Evolutionary conservation across 2,329 filamentous ascomycete species (phyloP).

Genomic region (Penicillium brevicompactum): DNA sequence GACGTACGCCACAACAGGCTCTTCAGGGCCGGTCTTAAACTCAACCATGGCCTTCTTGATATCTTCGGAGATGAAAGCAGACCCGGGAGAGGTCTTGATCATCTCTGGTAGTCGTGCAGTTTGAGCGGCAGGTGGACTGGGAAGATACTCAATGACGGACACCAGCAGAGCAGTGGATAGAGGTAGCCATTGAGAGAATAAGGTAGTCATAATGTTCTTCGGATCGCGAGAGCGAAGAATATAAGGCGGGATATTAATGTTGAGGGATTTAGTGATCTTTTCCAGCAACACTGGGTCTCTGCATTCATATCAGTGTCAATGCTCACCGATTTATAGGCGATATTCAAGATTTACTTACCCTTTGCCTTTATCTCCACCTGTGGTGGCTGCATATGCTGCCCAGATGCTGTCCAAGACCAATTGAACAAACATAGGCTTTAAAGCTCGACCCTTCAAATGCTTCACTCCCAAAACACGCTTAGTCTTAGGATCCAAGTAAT

Average conservation of each 20-base stretch:
- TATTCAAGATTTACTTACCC: slow-evolving; percentile 59
- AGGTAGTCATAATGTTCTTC: slow-evolving; percentile 76
- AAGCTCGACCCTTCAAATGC: slow-evolving; percentile 84
- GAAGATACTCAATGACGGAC: slow-evolving; percentile 89
- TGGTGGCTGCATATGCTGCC: slow-evolving; percentile 91
- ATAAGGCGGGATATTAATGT: slow-evolving; percentile 81
- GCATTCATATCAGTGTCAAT: slow-evolving; percentile 36
- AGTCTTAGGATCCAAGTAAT: slow-evolving; percentile 94
- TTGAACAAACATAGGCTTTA: slow-evolving; percentile 98
- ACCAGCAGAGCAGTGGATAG: slow-evolving; percentile 90
- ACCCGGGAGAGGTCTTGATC: slow-evolving; percentile 76
- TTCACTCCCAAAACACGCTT: slow-evolving; percentile 89
- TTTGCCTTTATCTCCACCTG: slow-evolving; percentile 77
- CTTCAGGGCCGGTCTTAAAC: slow-evolving; percentile 70
- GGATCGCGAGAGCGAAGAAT: slow-evolving; percentile 82
- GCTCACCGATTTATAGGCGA: no score
- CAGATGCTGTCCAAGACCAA: slow-evolving; percentile 93
- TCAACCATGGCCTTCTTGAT: slow-evolving; percentile 79
- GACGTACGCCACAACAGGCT: slow-evolving; percentile 88
- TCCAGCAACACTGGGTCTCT: slow-evolving; percentile 79
- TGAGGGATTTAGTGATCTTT: slow-evolving; percentile 92
- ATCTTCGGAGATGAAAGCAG: slow-evolving; percentile 66
- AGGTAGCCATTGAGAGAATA: slow-evolving; percentile 89
- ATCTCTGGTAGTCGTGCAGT: slow-evolving; percentile 76
- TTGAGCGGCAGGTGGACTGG: slow-evolving; percentile 80